Evolutionary conservation across 2,329 filamentous ascomycete genomes (phyloP).

Genomic region (Cadophora gregata): DNA sequence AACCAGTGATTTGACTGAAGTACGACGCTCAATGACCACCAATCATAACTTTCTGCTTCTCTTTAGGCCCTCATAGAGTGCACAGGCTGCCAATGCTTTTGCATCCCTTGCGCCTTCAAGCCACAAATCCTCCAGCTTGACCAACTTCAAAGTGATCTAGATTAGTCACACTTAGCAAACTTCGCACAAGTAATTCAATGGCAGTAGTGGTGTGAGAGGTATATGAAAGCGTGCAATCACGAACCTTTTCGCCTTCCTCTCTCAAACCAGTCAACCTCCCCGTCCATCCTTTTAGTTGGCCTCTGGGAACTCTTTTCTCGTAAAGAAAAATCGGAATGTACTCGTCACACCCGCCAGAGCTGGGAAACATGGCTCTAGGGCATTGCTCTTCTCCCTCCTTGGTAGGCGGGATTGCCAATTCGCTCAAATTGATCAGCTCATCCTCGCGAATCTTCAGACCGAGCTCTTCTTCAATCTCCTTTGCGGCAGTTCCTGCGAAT

Average conservation of each 20-base stretch:
- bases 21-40: not conserved
- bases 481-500: slow-evolving; percentile 63
- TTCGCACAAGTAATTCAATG: not conserved
- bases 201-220: not conserved
- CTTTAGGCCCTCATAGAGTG: slow-evolving; percentile 62
- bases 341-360: slow-evolving; percentile 65
- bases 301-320: slow-evolving; percentile 57
- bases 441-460: slow-evolving; percentile 57
- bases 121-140: slow-evolving; percentile 63
- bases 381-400: slow-evolving; percentile 43
- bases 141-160: slow-evolving; percentile 62
- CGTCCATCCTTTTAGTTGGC: slow-evolving; percentile 58
- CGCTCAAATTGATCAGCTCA: slow-evolving; percentile 58
- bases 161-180: not conserved
- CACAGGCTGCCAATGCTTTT: slow-evolving; percentile 64
- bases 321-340: slow-evolving; percentile 63
- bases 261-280: slow-evolving; percentile 64
- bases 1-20: not conserved
- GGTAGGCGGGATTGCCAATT: slow-evolving; percentile 56
- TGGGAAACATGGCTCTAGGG: slow-evolving; percentile 62
- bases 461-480: slow-evolving; percentile 66
- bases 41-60: slow-evolving; percentile 38
- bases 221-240: not conserved
- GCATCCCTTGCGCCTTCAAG: slow-evolving; percentile 61
- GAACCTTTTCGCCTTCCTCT: slow-evolving; percentile 59